Conservation (phyloP, 176 grass and related monocot species). For the Aegilops tauschii region DNA sequence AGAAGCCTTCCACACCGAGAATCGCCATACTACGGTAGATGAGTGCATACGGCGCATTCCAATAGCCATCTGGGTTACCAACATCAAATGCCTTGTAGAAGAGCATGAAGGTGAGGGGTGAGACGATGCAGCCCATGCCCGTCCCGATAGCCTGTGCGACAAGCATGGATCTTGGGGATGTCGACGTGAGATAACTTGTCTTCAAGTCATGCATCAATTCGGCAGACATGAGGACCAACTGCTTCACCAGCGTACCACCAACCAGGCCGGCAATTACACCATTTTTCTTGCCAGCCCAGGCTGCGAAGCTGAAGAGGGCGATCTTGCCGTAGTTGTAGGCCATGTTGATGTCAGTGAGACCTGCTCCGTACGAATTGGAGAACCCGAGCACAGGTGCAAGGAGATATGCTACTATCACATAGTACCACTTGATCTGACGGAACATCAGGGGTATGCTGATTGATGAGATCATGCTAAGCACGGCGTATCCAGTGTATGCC, state of each 20-base stretch:
- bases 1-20: constrained; percentile 74
- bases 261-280: constrained; percentile 68
- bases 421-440: constrained; percentile 74
- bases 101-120: constrained; percentile 76
- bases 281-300: constrained; percentile 50
- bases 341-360: constrained; percentile 93
- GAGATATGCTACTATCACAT: constrained; percentile 64
- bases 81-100: constrained; percentile 88
- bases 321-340: constrained; percentile 87
- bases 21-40: constrained; percentile 92
- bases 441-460: constrained; percentile 64
- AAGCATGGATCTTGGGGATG: constrained; percentile 71
- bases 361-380: constrained; percentile 74
- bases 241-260: constrained; percentile 58
- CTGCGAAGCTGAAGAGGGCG: constrained; percentile 60
- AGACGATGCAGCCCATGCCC: constrained; percentile 67
- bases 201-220: constrained; percentile 88
- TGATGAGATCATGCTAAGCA: constrained; percentile 33
- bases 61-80: constrained; percentile 61
- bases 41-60: constrained; percentile 79
- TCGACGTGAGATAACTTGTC: constrained; percentile 72
- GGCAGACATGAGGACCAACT: constrained; percentile 56
- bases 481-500: constrained; percentile 44
- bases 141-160: constrained; percentile 62
- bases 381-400: constrained; percentile 67